phyloP scores from a whole-genome alignment of 2,329 filamentous ascomycete genomes.

The Fusarium keratoplasticum region DNA sequence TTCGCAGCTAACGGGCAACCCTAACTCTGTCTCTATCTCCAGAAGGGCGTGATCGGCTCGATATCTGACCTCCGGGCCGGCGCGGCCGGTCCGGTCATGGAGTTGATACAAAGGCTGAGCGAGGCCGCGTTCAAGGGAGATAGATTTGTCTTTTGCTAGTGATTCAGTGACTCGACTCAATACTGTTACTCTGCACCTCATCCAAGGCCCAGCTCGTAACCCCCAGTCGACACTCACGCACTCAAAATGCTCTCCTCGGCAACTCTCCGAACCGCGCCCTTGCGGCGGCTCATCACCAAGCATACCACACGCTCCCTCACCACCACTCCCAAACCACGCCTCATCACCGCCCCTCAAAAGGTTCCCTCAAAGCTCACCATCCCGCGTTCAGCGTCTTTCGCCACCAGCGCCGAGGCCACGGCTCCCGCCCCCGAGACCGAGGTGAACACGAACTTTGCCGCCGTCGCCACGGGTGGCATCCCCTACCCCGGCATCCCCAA shows the following conservation, averaged over 20 bases:
- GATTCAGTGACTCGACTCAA: background rate
- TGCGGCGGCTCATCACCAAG: conserved; percentile 23
- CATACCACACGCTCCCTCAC: conserved; percentile 27
- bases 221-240: background rate
- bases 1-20: background rate
- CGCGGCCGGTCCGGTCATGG: conserved; percentile 2
- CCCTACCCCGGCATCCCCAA: conserved; percentile 64
- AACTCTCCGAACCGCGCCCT: conserved; percentile 13
- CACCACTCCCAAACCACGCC: background rate
- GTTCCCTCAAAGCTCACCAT: background rate
- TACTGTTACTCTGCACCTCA: background rate
- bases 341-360: conserved; percentile 9
- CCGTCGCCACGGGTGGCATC: conserved; percentile 46
- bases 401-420: conserved; percentile 36
- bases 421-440: conserved; percentile 10
- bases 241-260: conserved; percentile 26
- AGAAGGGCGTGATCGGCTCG: conserved; percentile 20
- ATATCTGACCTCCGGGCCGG: conserved; percentile 23
- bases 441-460: conserved; percentile 41
- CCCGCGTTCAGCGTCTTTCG: conserved; percentile 25
- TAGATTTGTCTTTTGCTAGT: background rate
- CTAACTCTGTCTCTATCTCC: conserved; percentile 11
- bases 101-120: background rate
- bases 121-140: background rate
- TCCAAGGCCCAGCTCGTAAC: background rate